Conservation (phyloP, 176 grass and related monocot species). For the Musa itinerans region DNA sequence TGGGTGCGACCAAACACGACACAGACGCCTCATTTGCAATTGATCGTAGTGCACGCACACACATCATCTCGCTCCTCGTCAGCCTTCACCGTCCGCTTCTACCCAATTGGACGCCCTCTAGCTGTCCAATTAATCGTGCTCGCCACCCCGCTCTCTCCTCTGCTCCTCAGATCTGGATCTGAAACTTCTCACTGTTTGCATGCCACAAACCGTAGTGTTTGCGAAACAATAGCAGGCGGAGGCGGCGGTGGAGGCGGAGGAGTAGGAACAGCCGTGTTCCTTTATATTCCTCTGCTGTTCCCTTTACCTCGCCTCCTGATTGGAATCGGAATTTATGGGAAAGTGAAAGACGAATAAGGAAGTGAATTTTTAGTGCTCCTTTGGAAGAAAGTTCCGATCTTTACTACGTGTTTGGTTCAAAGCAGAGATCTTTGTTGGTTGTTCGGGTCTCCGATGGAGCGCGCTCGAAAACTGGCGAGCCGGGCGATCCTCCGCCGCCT, state of each 20-base stretch:
- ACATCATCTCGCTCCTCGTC: too few relatives aligned
- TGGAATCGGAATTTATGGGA: neutral
- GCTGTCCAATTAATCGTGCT: neutral
- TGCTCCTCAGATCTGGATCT: neutral
- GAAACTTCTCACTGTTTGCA: neutral
- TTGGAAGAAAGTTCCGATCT: neutral
- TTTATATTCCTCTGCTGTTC: neutral
- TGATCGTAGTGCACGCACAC: too few relatives aligned
- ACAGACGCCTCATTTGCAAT: too few relatives aligned
- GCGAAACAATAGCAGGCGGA: neutral
- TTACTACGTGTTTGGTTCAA: neutral
- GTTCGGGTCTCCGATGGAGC: conserved; percentile 39
- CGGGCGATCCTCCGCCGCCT: conserved; percentile 68
- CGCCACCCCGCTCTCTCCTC: neutral
- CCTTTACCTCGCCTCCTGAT: neutral
- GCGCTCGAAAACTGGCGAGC: conserved; percentile 66
- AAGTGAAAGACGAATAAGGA: neutral
- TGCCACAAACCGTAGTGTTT: too few relatives aligned
- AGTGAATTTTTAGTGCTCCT: neutral
- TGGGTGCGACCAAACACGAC: too few relatives aligned
- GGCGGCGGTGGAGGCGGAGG: neutral
- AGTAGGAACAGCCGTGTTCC: neutral
- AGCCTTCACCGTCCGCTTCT: too few relatives aligned
- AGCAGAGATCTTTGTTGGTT: neutral
- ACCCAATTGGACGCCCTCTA: neutral